These are phyloP conservation scores for Colletotrichum musicola DNA, from an alignment of 2,329 filamentous ascomycete genomes.

Conservation along the genomic window DNA sequence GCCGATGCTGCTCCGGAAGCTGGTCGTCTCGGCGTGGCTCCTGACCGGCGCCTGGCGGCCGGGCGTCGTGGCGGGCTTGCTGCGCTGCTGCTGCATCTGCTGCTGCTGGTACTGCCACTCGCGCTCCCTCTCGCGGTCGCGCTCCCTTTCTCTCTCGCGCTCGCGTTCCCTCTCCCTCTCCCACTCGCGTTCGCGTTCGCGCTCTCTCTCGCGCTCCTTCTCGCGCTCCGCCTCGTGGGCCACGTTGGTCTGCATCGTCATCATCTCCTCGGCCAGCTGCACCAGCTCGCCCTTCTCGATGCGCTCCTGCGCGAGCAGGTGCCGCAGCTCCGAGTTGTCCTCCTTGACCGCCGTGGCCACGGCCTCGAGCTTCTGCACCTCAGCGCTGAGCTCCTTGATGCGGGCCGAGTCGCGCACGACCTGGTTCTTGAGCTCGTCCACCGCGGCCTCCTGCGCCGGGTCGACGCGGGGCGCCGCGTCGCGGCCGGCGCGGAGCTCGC, in stretches of 20 bases:
- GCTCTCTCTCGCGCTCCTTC: conserved; percentile 25
- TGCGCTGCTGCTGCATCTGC: conserved; percentile 40
- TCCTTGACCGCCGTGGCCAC: conserved; percentile 77
- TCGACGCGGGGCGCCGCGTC: conserved; percentile 74
- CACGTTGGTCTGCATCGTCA: conserved; percentile 72
- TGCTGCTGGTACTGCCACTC: conserved; percentile 10
- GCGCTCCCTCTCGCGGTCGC: conserved; percentile 31
- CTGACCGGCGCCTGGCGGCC: conserved; percentile 40
- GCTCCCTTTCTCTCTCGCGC: conserved; percentile 4
- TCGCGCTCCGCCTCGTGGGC: conserved; percentile 40
- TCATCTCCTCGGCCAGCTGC: conserved; percentile 85
- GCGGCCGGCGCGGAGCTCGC: conserved; percentile 74
- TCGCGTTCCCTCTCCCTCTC: conserved; percentile 36
- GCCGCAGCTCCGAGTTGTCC: conserved; percentile 75
- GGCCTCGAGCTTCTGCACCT: conserved; percentile 80
- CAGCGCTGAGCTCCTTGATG: conserved; percentile 77
- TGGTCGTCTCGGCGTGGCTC: conserved; percentile 49
- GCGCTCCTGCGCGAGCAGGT: conserved; percentile 78
- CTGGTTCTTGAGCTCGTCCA: conserved; percentile 65
- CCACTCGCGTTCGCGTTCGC: not conserved
- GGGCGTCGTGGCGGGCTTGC: conserved; percentile 42
- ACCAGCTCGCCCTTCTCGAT: conserved; percentile 89
- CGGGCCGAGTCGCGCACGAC: conserved; percentile 76
- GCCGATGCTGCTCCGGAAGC: conserved; percentile 67
- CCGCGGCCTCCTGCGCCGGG: conserved; percentile 57